Evolutionary conservation across 352 stramenopile genomes (phyloP).

Genomic region (Globisporangium solare): DNA sequence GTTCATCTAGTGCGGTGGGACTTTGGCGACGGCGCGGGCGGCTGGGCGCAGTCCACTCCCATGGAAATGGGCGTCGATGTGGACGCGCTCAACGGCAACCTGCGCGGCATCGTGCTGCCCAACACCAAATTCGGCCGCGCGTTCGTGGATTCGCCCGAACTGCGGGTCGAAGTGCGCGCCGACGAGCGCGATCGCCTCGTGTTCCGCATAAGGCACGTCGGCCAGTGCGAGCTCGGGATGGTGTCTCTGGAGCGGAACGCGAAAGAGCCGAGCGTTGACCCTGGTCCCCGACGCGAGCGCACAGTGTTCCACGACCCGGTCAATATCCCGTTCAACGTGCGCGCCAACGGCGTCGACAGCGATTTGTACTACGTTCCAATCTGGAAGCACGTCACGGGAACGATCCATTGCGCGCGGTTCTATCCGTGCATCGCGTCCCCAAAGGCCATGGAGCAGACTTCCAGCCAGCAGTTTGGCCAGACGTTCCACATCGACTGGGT

Average conservation of each 20-base stretch:
- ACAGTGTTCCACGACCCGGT: constrained; percentile 39
- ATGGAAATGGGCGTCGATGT: constrained; percentile 69
- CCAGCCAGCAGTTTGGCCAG: constrained; percentile 32
- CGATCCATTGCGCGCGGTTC: constrained; percentile 57
- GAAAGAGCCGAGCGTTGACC: constrained; percentile 27
- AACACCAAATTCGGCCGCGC: constrained; percentile 25
- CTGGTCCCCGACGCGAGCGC: constrained; percentile 19
- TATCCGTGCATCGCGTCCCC: constrained; percentile 39
- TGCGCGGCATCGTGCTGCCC: constrained; percentile 40
- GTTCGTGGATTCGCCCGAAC: constrained; percentile 59
- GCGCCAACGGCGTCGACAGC: constrained; percentile 18
- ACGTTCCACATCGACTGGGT: constrained; percentile 72
- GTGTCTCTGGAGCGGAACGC: constrained; percentile 44
- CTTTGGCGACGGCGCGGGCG: constrained; percentile 54
- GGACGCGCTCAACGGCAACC: constrained; percentile 34
- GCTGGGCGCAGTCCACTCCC: constrained; percentile 51
- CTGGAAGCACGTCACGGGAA: constrained; percentile 50
- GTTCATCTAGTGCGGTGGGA: constrained; percentile 40
- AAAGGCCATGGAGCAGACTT: constrained; percentile 5
- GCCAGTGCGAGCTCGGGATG: constrained; percentile 50
- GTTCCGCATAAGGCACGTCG: constrained; percentile 58
- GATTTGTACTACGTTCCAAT: constrained; percentile 64
- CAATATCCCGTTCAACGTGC: constrained; percentile 48
- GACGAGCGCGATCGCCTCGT: constrained; percentile 48
- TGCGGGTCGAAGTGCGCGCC: constrained; percentile 44